Conservation (phyloP, 1,284 basidiomycete species). For the Apiotrichum sp. region DNA sequence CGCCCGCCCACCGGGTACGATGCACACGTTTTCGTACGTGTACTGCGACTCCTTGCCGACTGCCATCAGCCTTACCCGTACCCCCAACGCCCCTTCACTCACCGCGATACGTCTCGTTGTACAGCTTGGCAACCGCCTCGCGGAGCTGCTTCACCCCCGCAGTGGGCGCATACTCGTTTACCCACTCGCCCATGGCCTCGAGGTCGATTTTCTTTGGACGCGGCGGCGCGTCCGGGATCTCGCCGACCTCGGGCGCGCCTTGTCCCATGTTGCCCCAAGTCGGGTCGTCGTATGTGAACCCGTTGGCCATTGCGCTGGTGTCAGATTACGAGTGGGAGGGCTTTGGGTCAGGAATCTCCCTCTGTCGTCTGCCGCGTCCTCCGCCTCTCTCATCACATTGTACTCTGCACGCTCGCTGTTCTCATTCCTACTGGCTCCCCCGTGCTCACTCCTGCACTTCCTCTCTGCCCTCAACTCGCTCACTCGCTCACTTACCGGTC, state of each 20-base stretch:
- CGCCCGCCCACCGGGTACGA: slow-evolving; percentile 71
- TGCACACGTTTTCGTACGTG: slow-evolving; percentile 69
- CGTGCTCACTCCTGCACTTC: no score
- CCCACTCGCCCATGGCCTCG: slow-evolving; percentile 58
- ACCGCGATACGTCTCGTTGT: slow-evolving; percentile 76
- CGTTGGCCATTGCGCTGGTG: slow-evolving; percentile 56
- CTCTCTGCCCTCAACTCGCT: no score
- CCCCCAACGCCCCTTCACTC: neutral
- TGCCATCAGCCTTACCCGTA: neutral
- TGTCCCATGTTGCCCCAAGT: slow-evolving; percentile 69
- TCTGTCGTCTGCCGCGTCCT: no score
- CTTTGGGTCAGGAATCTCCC: no score
- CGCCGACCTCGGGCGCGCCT: slow-evolving; percentile 49
- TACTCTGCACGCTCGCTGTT: slow-evolving; percentile 32
- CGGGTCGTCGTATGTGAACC: slow-evolving; percentile 64
- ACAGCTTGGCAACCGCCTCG: slow-evolving; percentile 53
- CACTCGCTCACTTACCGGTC: slow-evolving; percentile 45
- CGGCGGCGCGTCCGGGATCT: slow-evolving; percentile 65
- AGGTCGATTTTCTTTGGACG: slow-evolving; percentile 60
- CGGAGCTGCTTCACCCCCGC: slow-evolving; percentile 69
- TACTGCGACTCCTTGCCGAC: slow-evolving; percentile 72
- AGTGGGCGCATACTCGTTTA: slow-evolving; percentile 87
- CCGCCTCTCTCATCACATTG: no score
- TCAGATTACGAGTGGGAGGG: slow-evolving; percentile 21
- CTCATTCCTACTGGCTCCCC: no score